Percentiles rank a stretch among this genome's conserved stretches.
Evolutionary conservation across 306 rosid species (phyloP).

Genomic region (Vicia faba): DNA sequence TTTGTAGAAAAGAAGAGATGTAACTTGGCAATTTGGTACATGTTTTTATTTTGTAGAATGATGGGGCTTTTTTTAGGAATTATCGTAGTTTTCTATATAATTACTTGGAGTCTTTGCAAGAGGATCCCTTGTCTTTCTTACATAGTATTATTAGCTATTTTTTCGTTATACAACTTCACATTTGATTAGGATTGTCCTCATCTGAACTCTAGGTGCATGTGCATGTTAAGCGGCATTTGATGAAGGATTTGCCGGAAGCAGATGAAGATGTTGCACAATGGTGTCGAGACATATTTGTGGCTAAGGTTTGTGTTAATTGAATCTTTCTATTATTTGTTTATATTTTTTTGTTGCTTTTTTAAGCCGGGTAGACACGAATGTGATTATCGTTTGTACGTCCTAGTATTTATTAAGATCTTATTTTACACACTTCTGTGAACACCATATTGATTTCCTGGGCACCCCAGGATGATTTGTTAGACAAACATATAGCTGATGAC

Average conservation of each 20-base stretch:
- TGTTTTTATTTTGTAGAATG: conserved; percentile 19
- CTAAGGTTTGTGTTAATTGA: conserved; percentile 57
- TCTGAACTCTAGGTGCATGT: conserved; percentile 64
- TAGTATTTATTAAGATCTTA: conserved; percentile 7
- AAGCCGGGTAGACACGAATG: neutral
- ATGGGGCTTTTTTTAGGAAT: conserved; percentile 16
- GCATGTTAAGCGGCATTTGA: conserved; percentile 82
- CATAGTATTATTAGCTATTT: neutral
- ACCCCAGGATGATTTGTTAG: conserved; percentile 81
- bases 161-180: neutral
- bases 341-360: neutral
- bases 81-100: conserved; percentile 11
- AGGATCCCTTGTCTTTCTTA: neutral
- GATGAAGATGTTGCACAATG: conserved; percentile 93
- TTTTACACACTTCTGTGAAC: neutral
- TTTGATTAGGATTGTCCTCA: conserved; percentile 3
- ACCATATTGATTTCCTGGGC: neutral
- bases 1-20: conserved; percentile 16
- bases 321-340: neutral
- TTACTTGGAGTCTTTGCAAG: conserved; percentile 5
- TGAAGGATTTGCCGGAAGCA: conserved; percentile 80
- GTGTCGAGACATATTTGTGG: conserved; percentile 90
- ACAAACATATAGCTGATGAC: conserved; percentile 73
- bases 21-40: conserved; percentile 6
- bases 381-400: neutral